Conservation (phyloP, 129 eudicot species). For the Arctium minus region DNA sequence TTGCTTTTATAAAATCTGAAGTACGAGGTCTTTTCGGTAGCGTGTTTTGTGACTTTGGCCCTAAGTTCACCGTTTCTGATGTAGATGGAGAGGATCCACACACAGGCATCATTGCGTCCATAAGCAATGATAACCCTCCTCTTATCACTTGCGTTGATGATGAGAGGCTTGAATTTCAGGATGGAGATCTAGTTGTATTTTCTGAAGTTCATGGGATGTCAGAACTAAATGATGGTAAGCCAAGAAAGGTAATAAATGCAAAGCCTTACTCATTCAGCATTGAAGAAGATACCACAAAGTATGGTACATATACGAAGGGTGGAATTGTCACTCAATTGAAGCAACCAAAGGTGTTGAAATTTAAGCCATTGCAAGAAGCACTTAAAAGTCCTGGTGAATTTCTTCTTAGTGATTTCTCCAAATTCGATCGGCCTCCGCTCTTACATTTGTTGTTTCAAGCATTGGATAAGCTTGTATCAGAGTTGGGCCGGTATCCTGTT, state of each 20-base stretch:
- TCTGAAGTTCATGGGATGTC: conserved; percentile 87
- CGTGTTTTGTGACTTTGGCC: conserved; percentile 86
- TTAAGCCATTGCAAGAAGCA: conserved; percentile 74
- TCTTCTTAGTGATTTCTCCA: conserved; percentile 84
- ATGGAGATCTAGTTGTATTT: conserved; percentile 81
- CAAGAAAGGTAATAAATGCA: conserved; percentile 63
- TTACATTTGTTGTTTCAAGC: conserved; percentile 84
- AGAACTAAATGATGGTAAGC: conserved; percentile 79
- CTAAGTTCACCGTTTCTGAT: conserved; percentile 73
- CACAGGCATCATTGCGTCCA: conserved; percentile 78
- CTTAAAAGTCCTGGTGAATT: conserved; percentile 80
- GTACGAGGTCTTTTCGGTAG: conserved; percentile 84
- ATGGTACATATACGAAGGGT: conserved; percentile 52
- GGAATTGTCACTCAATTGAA: conserved; percentile 86
- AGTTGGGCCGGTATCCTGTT: conserved; percentile 51
- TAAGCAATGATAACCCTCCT: conserved; percentile 76
- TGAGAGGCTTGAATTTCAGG: conserved; percentile 85
- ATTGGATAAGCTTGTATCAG: conserved; percentile 61
- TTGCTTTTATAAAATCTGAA: conserved; percentile 79
- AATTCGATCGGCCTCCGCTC: conserved; percentile 84
- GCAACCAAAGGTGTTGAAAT: conserved; percentile 72
- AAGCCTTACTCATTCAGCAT: conserved; percentile 75
- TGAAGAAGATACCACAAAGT: conserved; percentile 81
- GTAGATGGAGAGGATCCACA: conserved; percentile 88
- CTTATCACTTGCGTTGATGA: conserved; percentile 83